Evolutionary conservation across 2,329 filamentous ascomycete species (phyloP).

Genomic region (Pyrenophora seminiperda): DNA sequence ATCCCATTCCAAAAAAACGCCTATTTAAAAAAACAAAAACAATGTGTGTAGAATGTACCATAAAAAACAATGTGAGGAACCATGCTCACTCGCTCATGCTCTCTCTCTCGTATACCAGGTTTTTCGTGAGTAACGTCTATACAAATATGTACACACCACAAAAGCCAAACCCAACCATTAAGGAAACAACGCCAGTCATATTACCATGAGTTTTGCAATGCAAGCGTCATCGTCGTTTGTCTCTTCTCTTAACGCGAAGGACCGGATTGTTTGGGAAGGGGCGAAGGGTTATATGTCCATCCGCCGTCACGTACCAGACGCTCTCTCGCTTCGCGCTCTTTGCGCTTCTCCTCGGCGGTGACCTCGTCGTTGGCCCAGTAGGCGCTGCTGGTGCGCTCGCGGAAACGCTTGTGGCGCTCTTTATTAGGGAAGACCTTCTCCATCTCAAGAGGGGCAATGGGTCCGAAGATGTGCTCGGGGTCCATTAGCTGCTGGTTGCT

Average conservation of each 20-base stretch:
- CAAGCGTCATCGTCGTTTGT: background rate
- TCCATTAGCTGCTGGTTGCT: constrained; percentile 84
- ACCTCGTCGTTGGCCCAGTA: constrained; percentile 88
- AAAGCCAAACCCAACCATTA: background rate
- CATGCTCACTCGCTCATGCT: too few relatives aligned
- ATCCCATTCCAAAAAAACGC: too few relatives aligned
- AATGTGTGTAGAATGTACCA: too few relatives aligned
- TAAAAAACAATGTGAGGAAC: too few relatives aligned
- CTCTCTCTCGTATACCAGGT: too few relatives aligned
- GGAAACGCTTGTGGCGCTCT: constrained; percentile 85
- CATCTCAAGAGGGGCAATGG: constrained; percentile 86
- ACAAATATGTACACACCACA: constrained; percentile 1
- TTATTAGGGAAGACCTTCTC: constrained; percentile 85
- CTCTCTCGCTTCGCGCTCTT: constrained; percentile 79
- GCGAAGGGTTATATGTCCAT: constrained; percentile 61
- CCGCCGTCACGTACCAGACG: constrained; percentile 80
- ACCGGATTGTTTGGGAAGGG: constrained; percentile 30
- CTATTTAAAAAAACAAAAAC: too few relatives aligned
- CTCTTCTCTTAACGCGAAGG: constrained; percentile 19
- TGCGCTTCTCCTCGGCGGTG: constrained; percentile 84
- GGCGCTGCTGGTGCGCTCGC: constrained; percentile 88
- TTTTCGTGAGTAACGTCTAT: too few relatives aligned
- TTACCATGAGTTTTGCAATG: too few relatives aligned
- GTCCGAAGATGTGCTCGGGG: constrained; percentile 84
- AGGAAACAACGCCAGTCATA: too few relatives aligned